These are phyloP conservation scores for Hemileia vastatrix DNA, from an alignment of 1,284 basidiomycete species.

Conservation along the genomic window DNA sequence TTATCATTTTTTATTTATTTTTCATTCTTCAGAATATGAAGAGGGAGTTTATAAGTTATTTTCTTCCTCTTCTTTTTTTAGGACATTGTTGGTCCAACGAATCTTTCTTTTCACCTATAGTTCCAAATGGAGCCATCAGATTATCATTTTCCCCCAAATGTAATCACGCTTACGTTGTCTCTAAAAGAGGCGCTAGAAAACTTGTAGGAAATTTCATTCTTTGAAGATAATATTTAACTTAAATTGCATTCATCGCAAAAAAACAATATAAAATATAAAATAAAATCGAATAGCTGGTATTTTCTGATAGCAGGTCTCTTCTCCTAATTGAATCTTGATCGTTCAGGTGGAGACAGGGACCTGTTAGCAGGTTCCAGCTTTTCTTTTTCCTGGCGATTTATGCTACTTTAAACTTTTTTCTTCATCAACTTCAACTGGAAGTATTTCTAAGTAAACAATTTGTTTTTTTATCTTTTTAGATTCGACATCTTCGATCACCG, in stretches of 20 bases:
- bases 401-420: no score
- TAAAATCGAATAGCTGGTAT: no score
- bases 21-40: no score
- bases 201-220: background rate
- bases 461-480: background rate
- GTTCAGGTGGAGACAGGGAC: no score
- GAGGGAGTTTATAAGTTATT: background rate
- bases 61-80: background rate
- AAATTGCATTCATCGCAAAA: no score
- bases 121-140: background rate
- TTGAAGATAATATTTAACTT: background rate
- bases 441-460: background rate
- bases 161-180: background rate
- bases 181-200: slow-evolving; percentile 7
- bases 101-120: background rate
- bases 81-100: slow-evolving; percentile 4
- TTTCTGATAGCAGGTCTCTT: no score
- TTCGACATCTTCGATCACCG: background rate
- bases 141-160: background rate
- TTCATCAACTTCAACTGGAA: no score
- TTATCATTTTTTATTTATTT: background rate
- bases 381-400: no score
- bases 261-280: no score
- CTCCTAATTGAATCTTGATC: no score
- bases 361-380: no score